These are phyloP conservation scores for Cystofilobasidium bisporidii DNA, from an alignment of 768 basidiomycete species.

Conservation along the genomic window DNA sequence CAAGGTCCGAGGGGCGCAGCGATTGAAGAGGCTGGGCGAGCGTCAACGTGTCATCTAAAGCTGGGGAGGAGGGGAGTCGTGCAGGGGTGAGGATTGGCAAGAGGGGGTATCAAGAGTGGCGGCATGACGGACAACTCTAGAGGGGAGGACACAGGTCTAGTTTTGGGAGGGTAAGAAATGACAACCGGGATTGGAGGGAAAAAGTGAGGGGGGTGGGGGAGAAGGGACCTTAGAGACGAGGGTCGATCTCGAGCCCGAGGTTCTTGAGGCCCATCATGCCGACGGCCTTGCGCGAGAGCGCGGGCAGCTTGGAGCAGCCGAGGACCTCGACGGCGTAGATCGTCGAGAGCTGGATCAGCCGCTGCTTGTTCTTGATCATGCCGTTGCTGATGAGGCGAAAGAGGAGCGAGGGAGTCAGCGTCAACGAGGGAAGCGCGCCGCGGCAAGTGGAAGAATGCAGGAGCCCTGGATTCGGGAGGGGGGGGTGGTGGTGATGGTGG, in stretches of 20 bases:
- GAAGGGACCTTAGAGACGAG: not conserved
- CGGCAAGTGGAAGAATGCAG: not conserved
- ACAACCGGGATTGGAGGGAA: no score
- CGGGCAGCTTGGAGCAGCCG: not conserved
- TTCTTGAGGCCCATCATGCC: constrained; percentile 11
- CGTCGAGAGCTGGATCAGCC: not conserved
- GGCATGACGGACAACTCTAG: no score
- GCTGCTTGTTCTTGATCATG: constrained; percentile 7
- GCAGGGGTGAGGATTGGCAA: no score
- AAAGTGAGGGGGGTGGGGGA: no score
- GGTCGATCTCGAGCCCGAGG: constrained; percentile 9
- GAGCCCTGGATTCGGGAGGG: no score
- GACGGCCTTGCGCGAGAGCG: not conserved
- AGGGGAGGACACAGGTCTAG: no score
- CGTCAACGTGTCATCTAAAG: no score
- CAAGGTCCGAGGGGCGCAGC: no score
- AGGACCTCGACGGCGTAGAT: constrained; percentile 5
- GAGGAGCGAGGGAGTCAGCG: not conserved
- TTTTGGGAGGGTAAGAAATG: no score
- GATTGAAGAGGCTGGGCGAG: no score
- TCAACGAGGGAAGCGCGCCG: not conserved
- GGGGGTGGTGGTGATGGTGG: not conserved
- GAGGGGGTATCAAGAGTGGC: no score
- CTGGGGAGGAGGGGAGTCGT: no score
- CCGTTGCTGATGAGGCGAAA: not conserved